Evolutionary conservation across 2,329 filamentous ascomycete genomes (phyloP), one percentile per base, ranked within the genome.

Genomic region (Fusarium humuli): DNA sequence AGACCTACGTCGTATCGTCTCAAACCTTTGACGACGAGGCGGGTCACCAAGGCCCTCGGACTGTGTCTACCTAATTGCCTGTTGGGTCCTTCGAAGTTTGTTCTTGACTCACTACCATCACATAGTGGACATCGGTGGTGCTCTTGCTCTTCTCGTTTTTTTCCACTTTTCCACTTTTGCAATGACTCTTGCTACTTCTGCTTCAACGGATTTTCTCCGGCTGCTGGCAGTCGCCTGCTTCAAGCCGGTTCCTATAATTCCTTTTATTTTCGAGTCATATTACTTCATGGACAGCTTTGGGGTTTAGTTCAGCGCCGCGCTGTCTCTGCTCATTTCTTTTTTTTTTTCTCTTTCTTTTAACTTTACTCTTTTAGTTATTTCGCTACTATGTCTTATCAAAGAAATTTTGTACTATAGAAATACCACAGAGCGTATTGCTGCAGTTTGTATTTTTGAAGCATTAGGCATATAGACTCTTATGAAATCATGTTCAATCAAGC

Each of bases 331-430:
- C 6, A 18, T 14, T 27, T 27, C 10, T 25, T 7, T 25, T 25
- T 25, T 25, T 25, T 7, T 25, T 25, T 25, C 7, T 25, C 23
- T 25, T 25, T 29, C 50, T 11, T 27, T 50, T 23, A 7, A 16
- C 4, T n/a, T 27, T 25, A 12, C 14, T 45, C 40, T 49, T 30
- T 23, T 16, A 23, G 12, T 20, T 11, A n/a, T 30, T 53, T 50
- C 46, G 7, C 23, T 47, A n/a, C 44, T 11, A 61, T 57, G 25
- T 50, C 13, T 53, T 25, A 8, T 29, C 18, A 22, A 42, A 58
- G 59, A 59, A 61, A 40, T 32, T 16, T 58, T 71, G 56, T 71
- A 72, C 32, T 23, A 67, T 65, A 67, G 55, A 66, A 71, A 73
- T 73, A 72, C 68, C 67, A 71, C 44, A 25, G 16, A 73, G 68